A percentile compares a stretch with the other conserved stretches of the same genome.
Evolutionary conservation across 768 basidiomycete species (phyloP).

Genomic region (Naganishia randhawae): DNA sequence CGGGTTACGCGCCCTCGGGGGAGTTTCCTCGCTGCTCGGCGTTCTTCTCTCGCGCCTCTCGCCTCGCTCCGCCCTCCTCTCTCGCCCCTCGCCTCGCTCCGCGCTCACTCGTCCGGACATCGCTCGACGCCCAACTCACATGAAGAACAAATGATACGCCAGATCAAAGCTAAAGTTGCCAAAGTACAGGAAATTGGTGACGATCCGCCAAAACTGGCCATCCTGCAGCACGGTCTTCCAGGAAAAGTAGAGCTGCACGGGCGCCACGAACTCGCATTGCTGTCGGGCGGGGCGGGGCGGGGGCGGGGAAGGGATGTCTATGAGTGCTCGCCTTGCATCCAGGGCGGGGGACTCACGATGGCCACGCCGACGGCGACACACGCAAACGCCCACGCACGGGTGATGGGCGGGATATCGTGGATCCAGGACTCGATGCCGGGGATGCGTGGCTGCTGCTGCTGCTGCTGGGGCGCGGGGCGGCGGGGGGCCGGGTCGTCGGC

Average conservation of each 20-base stretch:
- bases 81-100: too few relatives aligned
- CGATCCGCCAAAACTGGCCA: conserved; percentile 75
- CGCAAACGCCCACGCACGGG: conserved; percentile 75
- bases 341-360: conserved; percentile 64
- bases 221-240: conserved; percentile 78
- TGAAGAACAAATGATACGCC: conserved; percentile 96
- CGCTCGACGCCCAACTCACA: conserved; percentile 67
- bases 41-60: too few relatives aligned
- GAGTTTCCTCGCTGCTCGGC: too few relatives aligned
- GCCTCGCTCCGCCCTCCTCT: too few relatives aligned
- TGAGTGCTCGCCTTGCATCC: too few relatives aligned
- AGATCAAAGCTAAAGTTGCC: conserved; percentile 89
- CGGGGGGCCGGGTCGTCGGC: too few relatives aligned
- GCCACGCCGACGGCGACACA: conserved; percentile 76
- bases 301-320: too few relatives aligned
- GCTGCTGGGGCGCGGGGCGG: not conserved
- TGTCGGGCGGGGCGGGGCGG: conserved; percentile 52
- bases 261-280: conserved; percentile 91
- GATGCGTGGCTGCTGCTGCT: conserved; percentile 14
- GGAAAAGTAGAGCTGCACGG: conserved; percentile 88
- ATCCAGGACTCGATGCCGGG: conserved; percentile 82
- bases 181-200: conserved; percentile 94
- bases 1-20: too few relatives aligned
- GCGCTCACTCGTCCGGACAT: too few relatives aligned
- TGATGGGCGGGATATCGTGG: conserved; percentile 84